Evolutionary conservation across 2,329 filamentous ascomycete species (phyloP).

Genomic region (Alternaria burnsii): DNA sequence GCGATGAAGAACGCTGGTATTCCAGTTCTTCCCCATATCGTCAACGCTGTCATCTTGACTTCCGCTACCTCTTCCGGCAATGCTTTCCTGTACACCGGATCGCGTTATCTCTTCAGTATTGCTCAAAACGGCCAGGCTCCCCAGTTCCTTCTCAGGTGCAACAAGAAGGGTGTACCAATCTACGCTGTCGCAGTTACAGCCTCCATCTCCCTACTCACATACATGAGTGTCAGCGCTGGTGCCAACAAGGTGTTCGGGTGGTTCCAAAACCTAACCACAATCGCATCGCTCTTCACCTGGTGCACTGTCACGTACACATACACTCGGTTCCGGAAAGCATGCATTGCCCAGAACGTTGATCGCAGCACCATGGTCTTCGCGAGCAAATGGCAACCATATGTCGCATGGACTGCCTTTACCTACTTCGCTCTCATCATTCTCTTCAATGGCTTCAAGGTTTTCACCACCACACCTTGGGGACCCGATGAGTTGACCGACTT

Average conservation of each 20-base stretch:
- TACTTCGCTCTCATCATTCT: conserved; percentile 65
- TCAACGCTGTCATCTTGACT: conserved; percentile 80
- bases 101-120: conserved; percentile 60
- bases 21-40: conserved; percentile 71
- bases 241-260: conserved; percentile 66
- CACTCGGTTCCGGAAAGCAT: conserved; percentile 62
- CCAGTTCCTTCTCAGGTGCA: conserved; percentile 59
- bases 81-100: conserved; percentile 67
- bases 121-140: conserved; percentile 63
- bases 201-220: conserved; percentile 58
- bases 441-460: conserved; percentile 70
- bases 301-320: conserved; percentile 64
- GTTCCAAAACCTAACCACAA: conserved; percentile 75
- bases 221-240: conserved; percentile 58
- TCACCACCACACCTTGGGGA: conserved; percentile 57
- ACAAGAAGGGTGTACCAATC: conserved; percentile 55
- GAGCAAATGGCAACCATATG: conserved; percentile 59
- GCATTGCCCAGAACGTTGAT: conserved; percentile 62
- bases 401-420: conserved; percentile 67
- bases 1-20: conserved; percentile 74
- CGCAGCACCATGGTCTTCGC: conserved; percentile 62
- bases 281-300: conserved; percentile 64
- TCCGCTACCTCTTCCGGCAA: conserved; percentile 76
- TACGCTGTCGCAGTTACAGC: conserved; percentile 50
- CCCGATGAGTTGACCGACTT: conserved; percentile 54